These are phyloP conservation scores for Calonectria honghensis DNA, from an alignment of 2,329 filamentous ascomycete genomes.

Conservation along the genomic window DNA sequence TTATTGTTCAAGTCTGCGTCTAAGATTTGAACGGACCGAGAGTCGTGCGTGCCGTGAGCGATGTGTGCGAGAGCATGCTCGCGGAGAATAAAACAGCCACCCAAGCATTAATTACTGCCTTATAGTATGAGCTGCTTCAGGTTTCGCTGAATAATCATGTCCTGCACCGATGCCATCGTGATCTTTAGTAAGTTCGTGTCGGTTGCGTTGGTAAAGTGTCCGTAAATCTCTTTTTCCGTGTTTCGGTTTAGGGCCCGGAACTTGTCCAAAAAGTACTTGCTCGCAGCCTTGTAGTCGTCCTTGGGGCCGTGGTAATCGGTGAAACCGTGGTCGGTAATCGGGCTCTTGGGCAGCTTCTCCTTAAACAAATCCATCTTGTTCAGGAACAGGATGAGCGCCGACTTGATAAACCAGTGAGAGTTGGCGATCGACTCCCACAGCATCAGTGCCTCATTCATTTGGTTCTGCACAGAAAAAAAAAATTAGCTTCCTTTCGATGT, in stretches of 20 bases:
- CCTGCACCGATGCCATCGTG: conserved; percentile 89
- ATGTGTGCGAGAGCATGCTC: not conserved
- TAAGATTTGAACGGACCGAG: conserved; percentile 20
- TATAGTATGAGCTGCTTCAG: conserved; percentile 82
- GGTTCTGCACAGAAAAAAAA: conserved; percentile 75
- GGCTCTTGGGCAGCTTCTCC: conserved; percentile 82
- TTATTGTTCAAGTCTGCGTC: conserved; percentile 15
- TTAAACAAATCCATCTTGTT: conserved; percentile 93
- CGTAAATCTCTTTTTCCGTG: conserved; percentile 78
- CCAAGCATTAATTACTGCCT: conserved; percentile 34
- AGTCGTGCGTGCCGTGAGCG: conserved; percentile 10
- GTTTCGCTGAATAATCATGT: conserved; percentile 91
- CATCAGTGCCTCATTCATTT: conserved; percentile 94
- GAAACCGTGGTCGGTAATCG: conserved; percentile 84
- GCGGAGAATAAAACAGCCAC: conserved; percentile 1
- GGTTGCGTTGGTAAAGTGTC: conserved; percentile 77
- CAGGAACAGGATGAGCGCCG: conserved; percentile 87
- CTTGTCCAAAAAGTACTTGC: conserved; percentile 88
- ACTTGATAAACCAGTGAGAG: conserved; percentile 89
- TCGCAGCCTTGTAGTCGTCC: conserved; percentile 83
- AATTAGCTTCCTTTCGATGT: conserved; percentile 3
- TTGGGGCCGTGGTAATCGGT: conserved; percentile 85
- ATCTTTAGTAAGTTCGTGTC: conserved; percentile 87
- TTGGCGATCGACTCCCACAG: conserved; percentile 91
- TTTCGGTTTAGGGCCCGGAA: conserved; percentile 85